These are phyloP conservation scores for Cyberlindnera mycetangii DNA, from an alignment of 805 yeast species.

Conservation along the genomic window DNA sequence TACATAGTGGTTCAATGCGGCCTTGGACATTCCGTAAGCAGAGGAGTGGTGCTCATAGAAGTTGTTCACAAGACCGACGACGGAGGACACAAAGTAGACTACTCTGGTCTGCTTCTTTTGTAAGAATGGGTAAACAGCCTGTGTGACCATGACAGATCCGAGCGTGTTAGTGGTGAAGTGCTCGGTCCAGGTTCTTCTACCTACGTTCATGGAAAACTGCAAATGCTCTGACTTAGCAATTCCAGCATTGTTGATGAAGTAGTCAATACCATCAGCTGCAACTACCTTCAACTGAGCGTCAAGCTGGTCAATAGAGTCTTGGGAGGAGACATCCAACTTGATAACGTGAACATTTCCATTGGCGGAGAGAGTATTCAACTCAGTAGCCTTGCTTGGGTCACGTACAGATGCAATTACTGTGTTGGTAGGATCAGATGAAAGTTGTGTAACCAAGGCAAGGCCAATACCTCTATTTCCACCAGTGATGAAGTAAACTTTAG, in stretches of 20 bases:
- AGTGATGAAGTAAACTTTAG: conserved; percentile 7
- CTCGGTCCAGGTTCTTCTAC: not conserved
- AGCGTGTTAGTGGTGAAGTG: conserved; percentile 9
- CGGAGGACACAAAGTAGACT: conserved; percentile 29
- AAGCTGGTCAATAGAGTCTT: conserved; percentile 20
- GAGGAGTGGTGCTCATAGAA: conserved; percentile 14
- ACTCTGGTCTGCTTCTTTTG: conserved; percentile 21
- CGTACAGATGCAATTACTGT: conserved; percentile 17
- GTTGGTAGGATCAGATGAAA: conserved; percentile 3
- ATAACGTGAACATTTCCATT: conserved; percentile 25
- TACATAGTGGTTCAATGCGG: conserved; percentile 34
- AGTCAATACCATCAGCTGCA: conserved; percentile 26
- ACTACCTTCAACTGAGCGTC: conserved; percentile 14
- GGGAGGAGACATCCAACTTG: conserved; percentile 23
- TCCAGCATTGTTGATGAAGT: conserved; percentile 29
- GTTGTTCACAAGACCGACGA: conserved; percentile 26
- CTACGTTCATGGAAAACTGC: not conserved
- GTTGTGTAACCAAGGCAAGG: not conserved
- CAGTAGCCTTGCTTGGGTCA: conserved; percentile 13
- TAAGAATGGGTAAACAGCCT: conserved; percentile 18
- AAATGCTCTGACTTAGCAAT: conserved; percentile 2
- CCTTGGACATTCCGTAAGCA: conserved; percentile 37
- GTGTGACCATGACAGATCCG: conserved; percentile 12
- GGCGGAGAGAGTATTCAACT: conserved; percentile 8
- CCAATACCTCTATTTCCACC: conserved; percentile 17